Evolutionary conservation across 2,329 filamentous ascomycete genomes (phyloP).

Genomic region (Nothophaeocryptopus gaeumannii): DNA sequence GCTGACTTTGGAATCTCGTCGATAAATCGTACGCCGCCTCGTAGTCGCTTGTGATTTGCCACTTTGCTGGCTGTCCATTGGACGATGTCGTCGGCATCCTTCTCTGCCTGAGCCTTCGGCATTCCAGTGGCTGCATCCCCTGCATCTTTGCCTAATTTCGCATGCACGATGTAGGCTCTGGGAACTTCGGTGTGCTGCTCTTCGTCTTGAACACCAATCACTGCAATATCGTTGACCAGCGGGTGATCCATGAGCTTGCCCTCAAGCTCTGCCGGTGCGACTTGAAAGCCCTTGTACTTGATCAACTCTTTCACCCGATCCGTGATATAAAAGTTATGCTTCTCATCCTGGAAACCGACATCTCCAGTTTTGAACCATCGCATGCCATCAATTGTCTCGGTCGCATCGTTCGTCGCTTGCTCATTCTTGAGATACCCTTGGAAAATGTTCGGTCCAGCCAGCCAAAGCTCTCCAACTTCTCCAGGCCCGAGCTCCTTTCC

Average conservation of each 20-base stretch:
- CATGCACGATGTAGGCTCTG: slow-evolving; percentile 43
- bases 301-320: slow-evolving; percentile 74
- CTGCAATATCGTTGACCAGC: slow-evolving; percentile 44
- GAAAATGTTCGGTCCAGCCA: slow-evolving; percentile 78
- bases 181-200: slow-evolving; percentile 48
- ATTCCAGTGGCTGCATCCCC: slow-evolving; percentile 28
- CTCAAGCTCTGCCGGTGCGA: slow-evolving; percentile 49
- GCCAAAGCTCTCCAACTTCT: slow-evolving; percentile 59
- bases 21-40: slow-evolving; percentile 47
- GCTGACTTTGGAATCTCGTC: slow-evolving; percentile 49
- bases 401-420: slow-evolving; percentile 66
- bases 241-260: slow-evolving; percentile 45
- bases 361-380: slow-evolving; percentile 86
- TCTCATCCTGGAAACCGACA: slow-evolving; percentile 71
- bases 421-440: slow-evolving; percentile 74
- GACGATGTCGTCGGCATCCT: slow-evolving; percentile 42
- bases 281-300: slow-evolving; percentile 55
- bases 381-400: slow-evolving; percentile 62
- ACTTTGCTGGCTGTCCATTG: slow-evolving; percentile 45
- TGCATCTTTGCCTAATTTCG: slow-evolving; percentile 37
- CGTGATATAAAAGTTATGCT: slow-evolving; percentile 85
- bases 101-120: slow-evolving; percentile 23
- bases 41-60: slow-evolving; percentile 47
- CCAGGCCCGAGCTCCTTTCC: slow-evolving; percentile 61
- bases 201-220: slow-evolving; percentile 47